Evolutionary conservation across 345 rosid species (phyloP), one percentile per base, ranked within the genome.

Genomic region (Rhodomyrtus tomentosa): DNA sequence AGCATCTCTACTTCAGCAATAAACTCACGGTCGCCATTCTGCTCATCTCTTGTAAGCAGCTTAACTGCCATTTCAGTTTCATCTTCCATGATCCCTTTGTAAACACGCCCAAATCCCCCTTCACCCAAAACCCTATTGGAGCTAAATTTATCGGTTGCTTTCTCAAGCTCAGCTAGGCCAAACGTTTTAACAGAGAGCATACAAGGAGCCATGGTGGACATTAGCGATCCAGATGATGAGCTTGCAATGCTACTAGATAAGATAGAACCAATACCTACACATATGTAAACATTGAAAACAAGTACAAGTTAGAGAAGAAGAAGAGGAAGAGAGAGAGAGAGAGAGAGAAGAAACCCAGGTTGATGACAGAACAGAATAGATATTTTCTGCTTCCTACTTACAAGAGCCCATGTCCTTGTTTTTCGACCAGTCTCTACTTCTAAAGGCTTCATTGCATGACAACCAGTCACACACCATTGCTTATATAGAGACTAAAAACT

Each of bases 91-190:
- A 81, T 87, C 80, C 99, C 99, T 82, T 32, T 88, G 86, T 93
- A 98, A 84, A 98, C 99, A 84, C 99, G 94, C 79, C 99, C 99
- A 91, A 98, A 98, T 85, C 99, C 99, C 51, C 99, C 99, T 90
- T 96, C 98, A 38, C 99, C 99, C 86, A 98, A 93, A 86, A 98
- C 90, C 89, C 92, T 93, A 86, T 85, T 91, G 25, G 98, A 92
- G 92, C 96, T 95, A 90, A 98, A 98, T 87, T 90, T 95, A 36
- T 94, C 95, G 50, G 99, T 98, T 58, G 97, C 99, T 89, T 88
- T 93, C 90, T 95, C 97, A 55, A 98, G 92, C 90, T 96, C 99
- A 50, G 93, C 38, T 56, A 91, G 90, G 45, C 93, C 81, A 87
- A 96, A 96, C 59, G 93, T 92, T 91, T 89, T 95, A 49, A 98